Evolutionary conservation across 371 early-diverging fungal species (phyloP), one percentile per base, ranked within the genome.

Genomic region (Nosema bombycis): DNA sequence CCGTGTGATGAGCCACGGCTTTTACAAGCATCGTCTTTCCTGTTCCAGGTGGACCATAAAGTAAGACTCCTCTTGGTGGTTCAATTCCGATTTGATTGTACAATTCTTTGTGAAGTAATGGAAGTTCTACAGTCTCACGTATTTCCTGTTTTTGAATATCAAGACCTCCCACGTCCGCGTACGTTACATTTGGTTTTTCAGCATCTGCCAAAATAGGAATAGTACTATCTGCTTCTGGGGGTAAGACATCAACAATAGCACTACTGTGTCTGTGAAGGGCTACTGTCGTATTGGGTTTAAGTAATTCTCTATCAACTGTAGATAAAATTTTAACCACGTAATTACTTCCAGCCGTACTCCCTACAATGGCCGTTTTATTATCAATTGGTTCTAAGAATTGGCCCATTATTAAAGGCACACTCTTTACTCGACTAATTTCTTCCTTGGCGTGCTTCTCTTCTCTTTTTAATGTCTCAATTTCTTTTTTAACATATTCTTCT

Each of bases 371-470:
- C 0, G 95, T 94, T 81, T 94, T 91, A 81, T 91, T 91, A 87
- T 97, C 99, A 81, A 98, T 93, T 36, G 95, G 92, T 85, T 98
- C 98, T 62, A 98, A 86, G 87, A 99, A 99, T 86, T 97, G 97
- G 36, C 98, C 98, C 85, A 99, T 93, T 29, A 97, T 93, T 57
- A 99, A 88, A 32, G 99, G 99, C 21, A 99, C 97, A 24, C 95
- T 93, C 85, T 94, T 92, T 81, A 99, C 96, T 73, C 98, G 89
- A 87, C 96, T 95, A 21, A 99, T 96, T 86, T 98, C 96, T 81
- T 96, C 95, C 85, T 94, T 94, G 34, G 86, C 84, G 88, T 82
- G 72, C 33, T 93, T 85, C 73, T 97, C 88, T 84, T 97, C 98
- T 70, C 92, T 89, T 86, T 96, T 94, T 77, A 99, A 84, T 85